phyloP scores from a whole-genome alignment of 2,329 filamentous ascomycete genomes.

The Xylaria sp. region DNA sequence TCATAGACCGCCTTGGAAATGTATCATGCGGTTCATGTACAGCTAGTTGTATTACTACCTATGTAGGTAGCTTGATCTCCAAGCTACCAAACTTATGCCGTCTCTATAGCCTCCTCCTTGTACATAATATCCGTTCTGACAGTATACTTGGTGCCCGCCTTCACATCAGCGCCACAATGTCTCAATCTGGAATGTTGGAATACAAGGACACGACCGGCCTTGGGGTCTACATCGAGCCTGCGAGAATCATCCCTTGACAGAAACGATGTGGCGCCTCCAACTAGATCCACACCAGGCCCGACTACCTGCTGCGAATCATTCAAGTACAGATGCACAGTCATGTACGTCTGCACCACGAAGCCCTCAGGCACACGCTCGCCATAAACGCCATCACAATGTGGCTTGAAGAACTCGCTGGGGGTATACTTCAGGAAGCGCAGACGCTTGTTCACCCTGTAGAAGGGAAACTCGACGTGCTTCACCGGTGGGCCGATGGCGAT shows the following conservation, averaged over 20 bases:
- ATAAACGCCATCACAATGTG: constrained; percentile 76
- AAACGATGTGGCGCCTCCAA: constrained; percentile 68
- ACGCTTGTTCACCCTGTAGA: constrained; percentile 73
- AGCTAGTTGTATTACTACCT: not conserved
- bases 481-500: constrained; percentile 50
- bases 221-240: constrained; percentile 65
- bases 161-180: constrained; percentile 66
- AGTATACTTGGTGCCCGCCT: constrained; percentile 65
- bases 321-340: constrained; percentile 67
- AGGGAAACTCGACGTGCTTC: constrained; percentile 52
- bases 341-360: constrained; percentile 58
- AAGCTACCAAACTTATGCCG: not conserved
- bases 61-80: not conserved
- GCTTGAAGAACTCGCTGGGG: constrained; percentile 77
- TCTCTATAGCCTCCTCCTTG: constrained; percentile 5
- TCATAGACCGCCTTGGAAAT: too few species aligned
- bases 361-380: constrained; percentile 60
- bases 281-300: constrained; percentile 50
- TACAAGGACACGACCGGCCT: constrained; percentile 67
- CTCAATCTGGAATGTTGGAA: constrained; percentile 66
- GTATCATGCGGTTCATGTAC: not conserved
- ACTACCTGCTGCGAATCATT: constrained; percentile 60
- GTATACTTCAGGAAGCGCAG: constrained; percentile 81
- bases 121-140: constrained; percentile 68
- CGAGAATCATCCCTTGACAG: constrained; percentile 57